These are phyloP conservation scores for Paecilomyces dactylethromorphus DNA, from an alignment of 2,329 filamentous ascomycete species.

Conservation along the genomic window DNA sequence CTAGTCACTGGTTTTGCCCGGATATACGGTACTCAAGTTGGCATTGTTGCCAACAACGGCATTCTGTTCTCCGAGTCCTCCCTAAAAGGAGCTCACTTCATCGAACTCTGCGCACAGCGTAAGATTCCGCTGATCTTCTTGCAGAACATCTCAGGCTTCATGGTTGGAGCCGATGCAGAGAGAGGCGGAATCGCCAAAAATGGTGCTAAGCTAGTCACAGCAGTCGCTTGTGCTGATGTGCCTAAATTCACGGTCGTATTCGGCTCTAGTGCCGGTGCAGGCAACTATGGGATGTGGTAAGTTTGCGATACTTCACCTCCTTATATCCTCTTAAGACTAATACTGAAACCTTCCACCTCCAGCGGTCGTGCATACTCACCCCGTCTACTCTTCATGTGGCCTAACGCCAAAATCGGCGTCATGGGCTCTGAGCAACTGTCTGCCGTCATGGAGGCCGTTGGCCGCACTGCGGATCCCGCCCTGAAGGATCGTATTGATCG, in stretches of 20 bases:
- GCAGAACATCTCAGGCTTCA: constrained; percentile 97
- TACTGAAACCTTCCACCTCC: constrained; percentile 2
- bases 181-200: constrained; percentile 96
- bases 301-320: constrained; percentile 18
- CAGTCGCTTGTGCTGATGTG: constrained; percentile 87
- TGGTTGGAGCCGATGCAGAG: constrained; percentile 91
- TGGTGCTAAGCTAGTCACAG: constrained; percentile 92
- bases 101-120: constrained; percentile 87
- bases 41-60: constrained; percentile 92
- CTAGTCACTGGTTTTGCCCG: constrained; percentile 86
- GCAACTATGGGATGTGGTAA: constrained; percentile 95
- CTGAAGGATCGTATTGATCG: constrained; percentile 78
- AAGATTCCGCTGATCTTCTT: constrained; percentile 86
- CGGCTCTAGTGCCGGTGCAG: constrained; percentile 86
- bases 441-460: constrained; percentile 91
- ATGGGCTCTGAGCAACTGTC: constrained; percentile 94
- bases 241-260: constrained; percentile 96
- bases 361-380: constrained; percentile 87
- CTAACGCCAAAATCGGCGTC: constrained; percentile 89
- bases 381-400: constrained; percentile 93
- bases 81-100: constrained; percentile 93
- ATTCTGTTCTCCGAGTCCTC: constrained; percentile 86
- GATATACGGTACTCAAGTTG: constrained; percentile 85
- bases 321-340: not conserved
- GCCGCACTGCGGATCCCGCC: constrained; percentile 71